Percentiles rank a stretch among this genome's conserved stretches.
Conservation (phyloP, 164 flowering plant species). For the Macadamia tetraphylla region DNA sequence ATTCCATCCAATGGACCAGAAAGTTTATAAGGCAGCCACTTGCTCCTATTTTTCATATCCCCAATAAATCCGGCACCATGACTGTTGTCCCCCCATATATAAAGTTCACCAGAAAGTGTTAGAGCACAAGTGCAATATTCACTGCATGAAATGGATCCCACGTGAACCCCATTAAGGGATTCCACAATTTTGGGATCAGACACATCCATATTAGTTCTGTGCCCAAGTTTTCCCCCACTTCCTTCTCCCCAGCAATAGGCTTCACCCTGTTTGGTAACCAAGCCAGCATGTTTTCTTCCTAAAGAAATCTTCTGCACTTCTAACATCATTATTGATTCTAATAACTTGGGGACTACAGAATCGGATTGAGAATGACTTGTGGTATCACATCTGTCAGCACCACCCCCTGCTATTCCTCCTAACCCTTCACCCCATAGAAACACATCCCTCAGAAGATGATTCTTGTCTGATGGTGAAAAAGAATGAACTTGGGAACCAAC, state of each 20-base stretch:
- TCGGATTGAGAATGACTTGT: constrained; percentile 20
- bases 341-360: constrained; percentile 49
- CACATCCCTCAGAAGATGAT: constrained; percentile 42
- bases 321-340: constrained; percentile 45
- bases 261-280: constrained; percentile 63
- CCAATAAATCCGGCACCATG: constrained; percentile 20
- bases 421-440: constrained; percentile 66
- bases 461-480: constrained; percentile 16
- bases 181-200: constrained; percentile 51
- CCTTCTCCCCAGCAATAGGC: constrained; percentile 74
- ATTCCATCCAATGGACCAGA: constrained; percentile 42
- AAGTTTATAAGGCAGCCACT: constrained; percentile 44
- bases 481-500: constrained; percentile 14
- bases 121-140: constrained; percentile 65
- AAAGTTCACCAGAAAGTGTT: constrained; percentile 51
- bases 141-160: constrained; percentile 50
- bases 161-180: constrained; percentile 27
- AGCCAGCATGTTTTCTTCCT: constrained; percentile 55
- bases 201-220: constrained; percentile 40
- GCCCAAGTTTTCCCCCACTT: constrained; percentile 56
- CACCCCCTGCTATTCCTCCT: constrained; percentile 38
- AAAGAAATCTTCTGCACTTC: constrained; percentile 48
- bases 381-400: constrained; percentile 12
- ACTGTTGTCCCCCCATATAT: constrained; percentile 53
- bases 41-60: constrained; percentile 20